phyloP scores from a whole-genome alignment of 2,329 filamentous ascomycete species.

The Pyrenophora teres region DNA sequence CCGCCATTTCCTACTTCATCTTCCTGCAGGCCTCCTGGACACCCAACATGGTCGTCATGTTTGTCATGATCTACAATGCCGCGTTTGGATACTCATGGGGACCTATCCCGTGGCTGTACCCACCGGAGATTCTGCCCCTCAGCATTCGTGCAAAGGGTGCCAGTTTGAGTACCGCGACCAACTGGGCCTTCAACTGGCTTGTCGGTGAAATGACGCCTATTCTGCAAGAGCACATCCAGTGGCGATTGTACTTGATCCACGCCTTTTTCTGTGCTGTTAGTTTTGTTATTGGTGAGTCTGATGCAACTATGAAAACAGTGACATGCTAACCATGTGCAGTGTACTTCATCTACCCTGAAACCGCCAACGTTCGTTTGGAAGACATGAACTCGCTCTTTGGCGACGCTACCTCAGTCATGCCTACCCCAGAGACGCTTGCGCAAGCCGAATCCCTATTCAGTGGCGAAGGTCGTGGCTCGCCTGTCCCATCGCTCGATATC shows the following conservation, averaged over 20 bases:
- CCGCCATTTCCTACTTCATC: conserved; percentile 92
- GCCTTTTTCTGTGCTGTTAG: conserved; percentile 95
- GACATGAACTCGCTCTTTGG: conserved; percentile 97
- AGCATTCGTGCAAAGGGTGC: conserved; percentile 97
- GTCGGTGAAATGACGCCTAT: conserved; percentile 95
- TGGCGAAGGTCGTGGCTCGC: conserved; percentile 66
- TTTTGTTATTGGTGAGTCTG: conserved; percentile 87
- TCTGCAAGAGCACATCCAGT: conserved; percentile 87
- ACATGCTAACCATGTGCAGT: conserved; percentile 60
- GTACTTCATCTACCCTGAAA: conserved; percentile 97
- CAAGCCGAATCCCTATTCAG: conserved; percentile 84
- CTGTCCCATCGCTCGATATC: conserved; percentile 76
- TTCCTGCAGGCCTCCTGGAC: conserved; percentile 81
- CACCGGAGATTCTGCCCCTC: conserved; percentile 95
- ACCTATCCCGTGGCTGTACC: conserved; percentile 96
- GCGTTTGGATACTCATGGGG: conserved; percentile 98
- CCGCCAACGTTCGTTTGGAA: conserved; percentile 90
- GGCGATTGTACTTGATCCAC: conserved; percentile 92
- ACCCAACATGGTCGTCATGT: conserved; percentile 83
- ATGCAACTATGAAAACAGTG: neutral
- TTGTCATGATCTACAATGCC: conserved; percentile 98
- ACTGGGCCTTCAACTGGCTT: conserved; percentile 98
- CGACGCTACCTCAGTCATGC: conserved; percentile 82
- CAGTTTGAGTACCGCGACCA: conserved; percentile 91
- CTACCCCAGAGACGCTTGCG: conserved; percentile 75